These are phyloP conservation scores for Penicillium ucsense DNA, from an alignment of 495 filamentous ascomycete species.

Conservation along the genomic window DNA sequence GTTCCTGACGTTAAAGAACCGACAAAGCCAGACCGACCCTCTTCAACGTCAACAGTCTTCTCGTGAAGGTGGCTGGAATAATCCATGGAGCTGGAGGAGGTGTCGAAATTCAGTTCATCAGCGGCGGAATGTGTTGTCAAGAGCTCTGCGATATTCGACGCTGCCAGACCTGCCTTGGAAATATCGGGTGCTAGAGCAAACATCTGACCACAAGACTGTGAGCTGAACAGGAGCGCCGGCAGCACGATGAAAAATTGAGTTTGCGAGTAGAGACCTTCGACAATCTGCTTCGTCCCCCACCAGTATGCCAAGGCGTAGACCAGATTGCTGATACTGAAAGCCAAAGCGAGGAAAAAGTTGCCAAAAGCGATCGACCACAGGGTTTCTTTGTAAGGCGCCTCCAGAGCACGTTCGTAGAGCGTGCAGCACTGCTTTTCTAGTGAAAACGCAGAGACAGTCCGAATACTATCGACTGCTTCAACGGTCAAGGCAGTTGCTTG, in stretches of 20 bases:
- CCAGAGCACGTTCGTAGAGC: slow-evolving; percentile 25
- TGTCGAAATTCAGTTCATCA: slow-evolving; percentile 14
- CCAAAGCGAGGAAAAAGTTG: slow-evolving; percentile 29
- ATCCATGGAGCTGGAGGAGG: slow-evolving; percentile 5
- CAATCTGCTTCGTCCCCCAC: slow-evolving; percentile 52
- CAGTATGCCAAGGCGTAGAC: slow-evolving; percentile 60
- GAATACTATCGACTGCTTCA: slow-evolving; percentile 42
- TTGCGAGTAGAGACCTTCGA: slow-evolving; percentile 44
- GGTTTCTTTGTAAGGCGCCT: slow-evolving; percentile 37
- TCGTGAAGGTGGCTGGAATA: slow-evolving; percentile 11
- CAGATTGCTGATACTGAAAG: slow-evolving; percentile 37
- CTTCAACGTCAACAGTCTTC: slow-evolving; percentile 17
- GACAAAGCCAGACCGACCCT: slow-evolving; percentile 1
- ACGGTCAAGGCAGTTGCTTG: slow-evolving; percentile 39
- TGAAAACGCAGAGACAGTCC: slow-evolving; percentile 41
- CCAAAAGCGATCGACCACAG: slow-evolving; percentile 30
- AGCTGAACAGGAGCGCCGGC: slow-evolving; percentile 46
- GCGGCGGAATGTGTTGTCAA: slow-evolving; percentile 23
- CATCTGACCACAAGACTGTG: slow-evolving; percentile 56
- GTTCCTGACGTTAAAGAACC: background rate
- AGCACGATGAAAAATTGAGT: slow-evolving; percentile 60
- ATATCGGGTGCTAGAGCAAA: slow-evolving; percentile 55
- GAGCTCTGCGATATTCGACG: slow-evolving; percentile 25
- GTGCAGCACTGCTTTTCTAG: slow-evolving; percentile 33
- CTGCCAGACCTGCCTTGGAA: slow-evolving; percentile 38